These are phyloP conservation scores for Lepidium didymum DNA, from an alignment of 345 rosid genomes.

Conservation along the genomic window DNA sequence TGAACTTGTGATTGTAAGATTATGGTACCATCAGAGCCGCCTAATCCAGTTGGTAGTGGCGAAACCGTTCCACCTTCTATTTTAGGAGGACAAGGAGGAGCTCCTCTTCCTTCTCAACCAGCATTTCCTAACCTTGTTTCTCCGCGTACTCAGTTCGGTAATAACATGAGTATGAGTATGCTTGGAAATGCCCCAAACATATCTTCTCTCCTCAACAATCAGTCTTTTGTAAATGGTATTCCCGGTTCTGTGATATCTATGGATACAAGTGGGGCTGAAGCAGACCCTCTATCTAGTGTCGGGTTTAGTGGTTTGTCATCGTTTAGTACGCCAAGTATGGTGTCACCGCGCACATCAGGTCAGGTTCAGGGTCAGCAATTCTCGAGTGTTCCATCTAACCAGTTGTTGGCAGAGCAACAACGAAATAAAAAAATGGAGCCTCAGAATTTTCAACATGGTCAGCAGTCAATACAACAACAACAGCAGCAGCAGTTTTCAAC, in stretches of 20 bases:
- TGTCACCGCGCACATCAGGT: conserved; percentile 54
- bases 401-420: conserved; percentile 60
- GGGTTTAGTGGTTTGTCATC: conserved; percentile 62
- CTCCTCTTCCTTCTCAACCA: conserved; percentile 54
- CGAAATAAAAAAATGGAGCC: conserved; percentile 57
- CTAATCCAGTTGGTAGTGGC: conserved; percentile 70
- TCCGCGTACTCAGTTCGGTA: conserved; percentile 60
- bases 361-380: conserved; percentile 80
- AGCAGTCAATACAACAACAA: conserved; percentile 47
- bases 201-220: conserved; percentile 64
- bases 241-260: conserved; percentile 47
- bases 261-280: conserved; percentile 63
- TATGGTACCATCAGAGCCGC: conserved; percentile 86
- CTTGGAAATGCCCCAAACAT: conserved; percentile 73
- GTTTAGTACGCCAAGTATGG: conserved; percentile 53
- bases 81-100: conserved; percentile 78
- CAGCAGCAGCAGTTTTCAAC: conserved; percentile 75
- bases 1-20: conserved; percentile 27
- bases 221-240: conserved; percentile 78
- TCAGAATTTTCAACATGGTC: conserved; percentile 72
- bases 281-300: conserved; percentile 58
- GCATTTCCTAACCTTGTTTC: conserved; percentile 63
- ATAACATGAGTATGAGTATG: conserved; percentile 54
- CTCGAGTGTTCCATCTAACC: conserved; percentile 53
- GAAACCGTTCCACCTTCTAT: conserved; percentile 64